Percentiles rank a stretch among this genome's conserved stretches.
Evolutionary conservation across 2,329 filamentous ascomycete genomes (phyloP).

Genomic region (Trichoderma sp.): DNA sequence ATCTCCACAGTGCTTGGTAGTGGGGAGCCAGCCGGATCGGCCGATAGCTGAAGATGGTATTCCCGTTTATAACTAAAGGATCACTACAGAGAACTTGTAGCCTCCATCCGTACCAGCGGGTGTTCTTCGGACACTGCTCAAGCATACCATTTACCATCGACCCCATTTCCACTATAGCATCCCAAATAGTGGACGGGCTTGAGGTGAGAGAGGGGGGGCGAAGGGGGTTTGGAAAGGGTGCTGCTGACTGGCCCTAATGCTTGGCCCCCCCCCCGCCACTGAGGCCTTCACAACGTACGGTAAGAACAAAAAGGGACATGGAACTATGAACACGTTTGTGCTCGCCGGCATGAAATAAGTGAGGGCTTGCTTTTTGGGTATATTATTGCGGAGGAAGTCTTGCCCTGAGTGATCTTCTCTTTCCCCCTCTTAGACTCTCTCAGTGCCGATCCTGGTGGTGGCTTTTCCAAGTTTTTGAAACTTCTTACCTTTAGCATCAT

Average conservation of each 20-base stretch:
- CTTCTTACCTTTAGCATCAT: background rate
- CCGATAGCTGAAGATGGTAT: slow-evolving; percentile 21
- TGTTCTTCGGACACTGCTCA: slow-evolving; percentile 11
- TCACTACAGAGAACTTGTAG: background rate
- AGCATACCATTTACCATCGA: slow-evolving; percentile 10
- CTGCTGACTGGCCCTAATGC: slow-evolving; percentile 22
- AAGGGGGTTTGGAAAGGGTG: slow-evolving; percentile 1
- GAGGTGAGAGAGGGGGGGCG: background rate
- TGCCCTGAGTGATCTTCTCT: background rate
- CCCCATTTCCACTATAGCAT: slow-evolving; percentile 20
- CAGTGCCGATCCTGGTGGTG: background rate
- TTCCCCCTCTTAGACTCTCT: background rate
- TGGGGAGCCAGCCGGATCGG: slow-evolving; percentile 20
- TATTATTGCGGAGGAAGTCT: slow-evolving; percentile 10
- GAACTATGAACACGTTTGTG: slow-evolving; percentile 21
- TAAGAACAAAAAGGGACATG: slow-evolving; percentile 5
- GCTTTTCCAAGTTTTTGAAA: background rate
- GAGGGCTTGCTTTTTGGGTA: background rate
- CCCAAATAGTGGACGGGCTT: slow-evolving; percentile 1
- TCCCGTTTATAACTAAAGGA: slow-evolving; percentile 9
- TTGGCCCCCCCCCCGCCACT: slow-evolving; percentile 2
- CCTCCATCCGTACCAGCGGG: slow-evolving; percentile 5
- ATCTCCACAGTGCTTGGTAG: slow-evolving; percentile 3
- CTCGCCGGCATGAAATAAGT: background rate
- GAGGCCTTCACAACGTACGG: background rate